phyloP scores from a whole-genome alignment of 1,284 basidiomycete species.

The Cutaneotrichosporon daszewskae region DNA sequence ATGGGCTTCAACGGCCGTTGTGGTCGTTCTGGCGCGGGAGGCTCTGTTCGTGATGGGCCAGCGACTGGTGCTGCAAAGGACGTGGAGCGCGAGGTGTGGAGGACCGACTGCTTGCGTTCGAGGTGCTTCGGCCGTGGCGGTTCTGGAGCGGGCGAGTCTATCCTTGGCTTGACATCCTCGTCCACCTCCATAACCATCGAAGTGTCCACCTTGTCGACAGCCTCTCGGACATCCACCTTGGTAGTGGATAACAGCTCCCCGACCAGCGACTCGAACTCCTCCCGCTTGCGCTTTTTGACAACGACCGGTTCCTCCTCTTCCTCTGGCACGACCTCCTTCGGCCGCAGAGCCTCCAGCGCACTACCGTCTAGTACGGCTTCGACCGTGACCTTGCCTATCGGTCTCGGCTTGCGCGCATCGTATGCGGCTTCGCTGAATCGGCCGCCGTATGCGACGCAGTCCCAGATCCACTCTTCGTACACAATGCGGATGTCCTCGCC shows the following conservation, averaged over 20 bases:
- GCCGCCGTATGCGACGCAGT: slow-evolving; percentile 41
- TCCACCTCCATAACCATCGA: slow-evolving; percentile 10
- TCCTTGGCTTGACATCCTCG: not conserved
- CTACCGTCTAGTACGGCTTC: slow-evolving; percentile 32
- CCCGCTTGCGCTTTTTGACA: slow-evolving; percentile 29
- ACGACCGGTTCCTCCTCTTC: slow-evolving; percentile 28
- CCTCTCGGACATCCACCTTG: not conserved
- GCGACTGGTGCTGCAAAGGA: slow-evolving; percentile 19
- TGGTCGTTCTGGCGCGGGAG: not conserved
- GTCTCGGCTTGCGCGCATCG: slow-evolving; percentile 36
- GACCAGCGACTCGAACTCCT: slow-evolving; percentile 26
- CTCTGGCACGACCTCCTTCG: slow-evolving; percentile 16
- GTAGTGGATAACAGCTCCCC: slow-evolving; percentile 33
- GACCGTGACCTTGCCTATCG: slow-evolving; percentile 20
- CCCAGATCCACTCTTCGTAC: slow-evolving; percentile 49
- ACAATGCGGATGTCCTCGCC: slow-evolving; percentile 36
- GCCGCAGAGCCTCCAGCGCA: slow-evolving; percentile 8
- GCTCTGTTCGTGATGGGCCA: slow-evolving; percentile 6
- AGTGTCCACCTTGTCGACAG: not conserved
- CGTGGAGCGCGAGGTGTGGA: slow-evolving; percentile 29
- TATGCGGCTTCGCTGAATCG: slow-evolving; percentile 43
- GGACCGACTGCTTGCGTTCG: slow-evolving; percentile 28
- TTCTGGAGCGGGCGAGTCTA: not conserved
- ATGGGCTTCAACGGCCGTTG: slow-evolving; percentile 6
- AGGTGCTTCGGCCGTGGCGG: slow-evolving; percentile 2